Base-by-base conservation (phyloP, 495 filamentous ascomycete species). In the Clohesyomyces aquaticus region DNA sequence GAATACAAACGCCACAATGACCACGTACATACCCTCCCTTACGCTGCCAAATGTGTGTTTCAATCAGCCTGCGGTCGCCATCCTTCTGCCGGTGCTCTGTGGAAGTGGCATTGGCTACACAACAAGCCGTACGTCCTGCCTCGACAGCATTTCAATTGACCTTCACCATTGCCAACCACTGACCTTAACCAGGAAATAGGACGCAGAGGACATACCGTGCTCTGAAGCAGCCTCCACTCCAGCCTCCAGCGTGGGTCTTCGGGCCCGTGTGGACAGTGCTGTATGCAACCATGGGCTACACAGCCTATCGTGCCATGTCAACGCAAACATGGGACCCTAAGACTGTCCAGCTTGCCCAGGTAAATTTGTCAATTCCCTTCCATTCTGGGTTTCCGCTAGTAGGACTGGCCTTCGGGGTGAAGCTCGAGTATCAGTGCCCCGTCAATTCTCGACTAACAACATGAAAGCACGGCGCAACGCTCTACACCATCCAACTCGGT, bases 221-320 rank as follows among this genome's bases (percentile, higher is more conserved):
- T 1, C 79, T 96, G 48, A 85, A 84, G 56, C 90, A 96, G 73
- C 93, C 93, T 0, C 92, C 92, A 1, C 80, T 87, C 64, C 80
- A 83, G 41, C 93, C 93, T 3, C 93, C 93, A 0, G 81, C 89
- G 4, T 84, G 83, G 77, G 80, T 91, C 61, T 97, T 96, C 69
- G 89, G 85, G 1, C 91, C 91, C 1, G 85, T 85, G 25, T 97
- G 93, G 94, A 96, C 91, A 0, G 19, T 83, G 42, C 83, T 98
- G 12, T 98, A 97, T 76, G 88, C 85, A 4, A 71, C 88, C 43
- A 96, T 96, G 91, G 94, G 93, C 41, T 96, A 91, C 74, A 85
- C 91, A 3, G 85, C 90, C 26, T 86, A 96, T 76, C 88, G 88
- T 49, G 83, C 84, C 6, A 84, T 78, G 62, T 78, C 73, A n/a